A percentile compares a stretch with the other conserved stretches of the same genome.
These are phyloP conservation scores for Houttuynia cordata DNA, from an alignment of 164 flowering plant species.

Conservation along the genomic window DNA sequence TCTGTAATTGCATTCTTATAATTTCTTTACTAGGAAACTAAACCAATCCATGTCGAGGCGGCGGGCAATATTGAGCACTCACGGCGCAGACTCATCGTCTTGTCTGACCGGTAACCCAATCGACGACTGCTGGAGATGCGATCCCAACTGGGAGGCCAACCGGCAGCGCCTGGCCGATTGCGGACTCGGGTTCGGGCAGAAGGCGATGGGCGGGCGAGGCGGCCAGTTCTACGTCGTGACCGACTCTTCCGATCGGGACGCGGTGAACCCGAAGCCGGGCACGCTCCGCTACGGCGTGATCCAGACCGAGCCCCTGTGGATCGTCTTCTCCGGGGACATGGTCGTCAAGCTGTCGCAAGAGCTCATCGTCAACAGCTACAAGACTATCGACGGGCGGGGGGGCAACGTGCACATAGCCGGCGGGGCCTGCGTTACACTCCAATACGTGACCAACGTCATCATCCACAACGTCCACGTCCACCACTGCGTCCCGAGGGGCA, in stretches of 20 bases:
- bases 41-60: slow-evolving; percentile 33
- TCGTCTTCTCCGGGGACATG: slow-evolving; percentile 75
- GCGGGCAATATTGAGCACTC: slow-evolving; percentile 10
- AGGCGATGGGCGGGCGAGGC: slow-evolving; percentile 67
- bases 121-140: slow-evolving; percentile 80
- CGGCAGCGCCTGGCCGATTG: slow-evolving; percentile 64
- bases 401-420: slow-evolving; percentile 27
- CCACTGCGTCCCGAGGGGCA: slow-evolving; percentile 32
- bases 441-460: slow-evolving; percentile 53
- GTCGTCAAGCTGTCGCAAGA: slow-evolving; percentile 57
- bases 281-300: slow-evolving; percentile 73
- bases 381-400: slow-evolving; percentile 13
- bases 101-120: slow-evolving; percentile 43
- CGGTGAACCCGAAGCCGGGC: slow-evolving; percentile 57
- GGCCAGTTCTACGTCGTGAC: slow-evolving; percentile 54
- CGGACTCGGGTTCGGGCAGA: slow-evolving; percentile 67
- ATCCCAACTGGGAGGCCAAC: slow-evolving; percentile 34
- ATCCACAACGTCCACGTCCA: slow-evolving; percentile 70
- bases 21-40: slow-evolving; percentile 25
- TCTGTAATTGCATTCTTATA: no score
- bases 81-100: background rate
- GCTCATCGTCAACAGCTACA: slow-evolving; percentile 75
- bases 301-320: slow-evolving; percentile 68
- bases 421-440: slow-evolving; percentile 70
- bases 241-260: slow-evolving; percentile 47